Evolutionary conservation across 345 rosid species (phyloP).

Genomic region (Bruguiera sexangula): DNA sequence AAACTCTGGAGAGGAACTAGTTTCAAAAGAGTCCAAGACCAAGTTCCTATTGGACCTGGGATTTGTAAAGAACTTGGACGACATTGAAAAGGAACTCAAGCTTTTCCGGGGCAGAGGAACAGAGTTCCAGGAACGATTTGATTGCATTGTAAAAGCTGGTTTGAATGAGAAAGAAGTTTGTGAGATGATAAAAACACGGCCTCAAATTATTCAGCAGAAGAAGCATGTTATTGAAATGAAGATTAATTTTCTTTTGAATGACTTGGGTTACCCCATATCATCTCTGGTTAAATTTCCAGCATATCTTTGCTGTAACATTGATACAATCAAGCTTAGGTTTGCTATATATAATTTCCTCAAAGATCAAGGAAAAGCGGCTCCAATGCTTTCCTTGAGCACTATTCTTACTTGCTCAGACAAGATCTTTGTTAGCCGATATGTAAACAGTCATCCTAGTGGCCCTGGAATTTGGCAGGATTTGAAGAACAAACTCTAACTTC

Average conservation of each 20-base stretch:
- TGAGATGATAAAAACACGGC: constrained; percentile 47
- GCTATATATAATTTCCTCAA: constrained; percentile 72
- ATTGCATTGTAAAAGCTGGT: constrained; percentile 62
- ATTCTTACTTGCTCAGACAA: constrained; percentile 43
- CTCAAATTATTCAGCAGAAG: constrained; percentile 56
- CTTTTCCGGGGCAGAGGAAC: constrained; percentile 56
- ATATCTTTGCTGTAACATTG: constrained; percentile 40
- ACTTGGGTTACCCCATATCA: constrained; percentile 57
- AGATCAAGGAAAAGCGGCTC: constrained; percentile 39
- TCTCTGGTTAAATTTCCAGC: constrained; percentile 48
- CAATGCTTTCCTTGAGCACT: constrained; percentile 41
- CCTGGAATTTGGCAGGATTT: constrained; percentile 53
- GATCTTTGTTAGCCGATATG: constrained; percentile 38
- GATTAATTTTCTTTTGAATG: constrained; percentile 48
- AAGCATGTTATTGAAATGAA: constrained; percentile 51
- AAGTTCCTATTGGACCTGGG: constrained; percentile 59
- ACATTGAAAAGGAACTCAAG: constrained; percentile 45
- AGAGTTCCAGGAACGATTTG: constrained; percentile 72
- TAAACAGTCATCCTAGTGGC: constrained; percentile 56
- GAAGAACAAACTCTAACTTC: constrained; percentile 39
- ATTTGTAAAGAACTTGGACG: constrained; percentile 36
- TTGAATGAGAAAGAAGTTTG: constrained; percentile 51
- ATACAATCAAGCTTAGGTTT: constrained; percentile 50
- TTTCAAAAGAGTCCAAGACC: constrained; percentile 42
- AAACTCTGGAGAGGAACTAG: constrained; percentile 18